Base-by-base conservation (phyloP, 352 stramenopile genomes). In the Globisporangium nodosum region DNA sequence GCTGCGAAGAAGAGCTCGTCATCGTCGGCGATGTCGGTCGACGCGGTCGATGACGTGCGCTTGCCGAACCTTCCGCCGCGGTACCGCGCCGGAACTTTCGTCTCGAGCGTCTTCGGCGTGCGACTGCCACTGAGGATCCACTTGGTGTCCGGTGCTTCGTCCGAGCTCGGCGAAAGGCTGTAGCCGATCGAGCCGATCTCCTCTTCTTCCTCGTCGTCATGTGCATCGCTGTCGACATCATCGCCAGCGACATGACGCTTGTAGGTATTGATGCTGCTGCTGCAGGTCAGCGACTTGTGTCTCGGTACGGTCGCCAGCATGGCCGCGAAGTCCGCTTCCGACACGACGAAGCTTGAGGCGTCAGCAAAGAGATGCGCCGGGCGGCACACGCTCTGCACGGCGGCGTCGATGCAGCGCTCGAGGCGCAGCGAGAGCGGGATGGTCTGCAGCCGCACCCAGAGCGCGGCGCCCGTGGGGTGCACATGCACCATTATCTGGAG, bases 341-440 rank as follows among this genome's bases (percentile, higher is more conserved):
- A 76, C 1, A 92, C 68, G 51, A 92, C 76, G 53, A 94, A 92
- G 48, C 73, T 86, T 1, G 81, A 90, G 31, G 72, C 71, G 64
- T 94, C 80, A 0, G 78, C 79, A 52, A 91, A 94, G 42, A 70
- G 59, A 12, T 81, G 57, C n/a, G 73, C 48, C 20, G 49, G 68
- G 24, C 68, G 71, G 27, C 77, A 54, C 30, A 74, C 71, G 20
- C 65, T 52, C 53, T 56, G 74, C 39, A 92, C 78, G 2, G 77
- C 85, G 58, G 78, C 85, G 58, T 94, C 85, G 50, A 94, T 89
- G 58, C 85, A 94, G 39, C 85, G 81, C 65, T 87, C 74, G 57
- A 94, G 69, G 3, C 85, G 81, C 33, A 94, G 63, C 37, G 80
- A 88, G 5, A 92, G 59, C 18, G 85, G 73, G 27, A 88, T 66